Conservation (phyloP, 169 alveolate species). For the Babesia bovis region DNA sequence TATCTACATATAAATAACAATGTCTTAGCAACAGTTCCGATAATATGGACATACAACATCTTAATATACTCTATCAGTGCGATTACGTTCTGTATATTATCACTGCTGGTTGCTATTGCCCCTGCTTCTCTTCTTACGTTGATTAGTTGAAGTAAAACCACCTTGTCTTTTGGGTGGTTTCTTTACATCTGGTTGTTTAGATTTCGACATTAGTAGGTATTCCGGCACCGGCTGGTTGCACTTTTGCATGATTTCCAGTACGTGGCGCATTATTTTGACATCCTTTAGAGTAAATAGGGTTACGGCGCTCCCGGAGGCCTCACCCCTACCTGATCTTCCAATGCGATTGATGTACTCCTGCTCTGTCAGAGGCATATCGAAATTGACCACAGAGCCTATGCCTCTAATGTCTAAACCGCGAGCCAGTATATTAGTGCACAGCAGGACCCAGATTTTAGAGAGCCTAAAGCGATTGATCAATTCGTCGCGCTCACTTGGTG, state of each 20-base stretch:
- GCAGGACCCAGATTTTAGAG: slow-evolving; percentile 86
- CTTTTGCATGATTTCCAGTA: slow-evolving; percentile 43
- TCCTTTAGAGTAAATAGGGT: slow-evolving; percentile 61
- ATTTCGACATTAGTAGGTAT: slow-evolving; percentile 22
- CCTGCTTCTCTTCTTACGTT: too few relatives aligned
- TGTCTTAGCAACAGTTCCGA: too few relatives aligned
- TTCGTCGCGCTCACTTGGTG: slow-evolving; percentile 64
- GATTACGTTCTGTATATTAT: too few relatives aligned
- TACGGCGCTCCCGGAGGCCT: slow-evolving; percentile 83
- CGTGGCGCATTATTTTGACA: slow-evolving; percentile 32
- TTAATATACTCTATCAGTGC: too few relatives aligned
- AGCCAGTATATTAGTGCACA: slow-evolving; percentile 95
- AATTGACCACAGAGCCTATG: slow-evolving; percentile 93
- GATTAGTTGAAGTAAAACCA: neutral
- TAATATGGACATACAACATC: neutral
- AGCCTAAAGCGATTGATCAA: slow-evolving; percentile 69
- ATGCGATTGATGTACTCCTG: slow-evolving; percentile 95
- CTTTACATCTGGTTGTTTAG: slow-evolving; percentile 1
- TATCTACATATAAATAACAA: too few relatives aligned
- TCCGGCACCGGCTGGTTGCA: slow-evolving; percentile 54
- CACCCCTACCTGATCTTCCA: slow-evolving; percentile 99
- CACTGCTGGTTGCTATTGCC: too few relatives aligned
- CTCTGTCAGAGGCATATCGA: slow-evolving; percentile 92
- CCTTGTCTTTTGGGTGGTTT: slow-evolving; percentile 21
- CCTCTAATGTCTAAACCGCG: slow-evolving; percentile 97